These are phyloP conservation scores for Lentinula detonsa DNA, from an alignment of 768 basidiomycete species.

Conservation along the genomic window DNA sequence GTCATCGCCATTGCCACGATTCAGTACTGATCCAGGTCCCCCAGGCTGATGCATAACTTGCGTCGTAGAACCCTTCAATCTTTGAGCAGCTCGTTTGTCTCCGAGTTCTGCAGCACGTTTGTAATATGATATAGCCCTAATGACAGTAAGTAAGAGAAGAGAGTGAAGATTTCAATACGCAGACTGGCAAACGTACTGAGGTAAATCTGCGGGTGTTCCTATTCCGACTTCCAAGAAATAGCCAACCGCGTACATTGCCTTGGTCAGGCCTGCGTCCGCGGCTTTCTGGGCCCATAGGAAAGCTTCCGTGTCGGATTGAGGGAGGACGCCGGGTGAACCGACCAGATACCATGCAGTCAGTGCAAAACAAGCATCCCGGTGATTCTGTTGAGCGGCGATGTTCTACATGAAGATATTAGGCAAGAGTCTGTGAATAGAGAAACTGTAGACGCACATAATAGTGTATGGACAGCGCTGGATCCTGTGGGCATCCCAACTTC, in stretches of 20 bases:
- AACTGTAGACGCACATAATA: conserved; percentile 78
- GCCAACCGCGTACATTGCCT: conserved; percentile 97
- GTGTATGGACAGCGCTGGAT: conserved; percentile 95
- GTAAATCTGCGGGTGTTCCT: conserved; percentile 60
- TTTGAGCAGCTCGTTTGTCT: conserved; percentile 88
- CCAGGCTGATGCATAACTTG: conserved; percentile 53
- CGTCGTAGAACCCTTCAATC: conserved; percentile 56
- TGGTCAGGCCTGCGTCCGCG: conserved; percentile 84
- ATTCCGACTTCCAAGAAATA: conserved; percentile 98
- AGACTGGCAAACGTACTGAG: conserved; percentile 46
- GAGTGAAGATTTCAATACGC: not conserved
- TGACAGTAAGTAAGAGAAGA: conserved; percentile 1
- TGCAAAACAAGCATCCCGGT: conserved; percentile 96
- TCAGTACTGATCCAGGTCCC: conserved; percentile 55
- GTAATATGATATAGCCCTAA: conserved; percentile 77
- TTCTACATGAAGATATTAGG: conserved; percentile 48
- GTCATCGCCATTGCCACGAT: conserved; percentile 44
- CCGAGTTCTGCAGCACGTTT: conserved; percentile 87
- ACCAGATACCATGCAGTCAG: conserved; percentile 99
- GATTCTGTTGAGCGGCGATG: conserved; percentile 95
- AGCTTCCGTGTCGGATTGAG: conserved; percentile 97
- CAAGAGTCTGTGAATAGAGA: conserved; percentile 5
- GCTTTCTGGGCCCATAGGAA: conserved; percentile 97
- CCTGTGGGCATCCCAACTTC: conserved; percentile 96
- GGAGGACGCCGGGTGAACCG: conserved; percentile 94